Base-by-base conservation (phyloP, 1,139 yeast species). In the Pneumocystis oryctolagi region DNA sequence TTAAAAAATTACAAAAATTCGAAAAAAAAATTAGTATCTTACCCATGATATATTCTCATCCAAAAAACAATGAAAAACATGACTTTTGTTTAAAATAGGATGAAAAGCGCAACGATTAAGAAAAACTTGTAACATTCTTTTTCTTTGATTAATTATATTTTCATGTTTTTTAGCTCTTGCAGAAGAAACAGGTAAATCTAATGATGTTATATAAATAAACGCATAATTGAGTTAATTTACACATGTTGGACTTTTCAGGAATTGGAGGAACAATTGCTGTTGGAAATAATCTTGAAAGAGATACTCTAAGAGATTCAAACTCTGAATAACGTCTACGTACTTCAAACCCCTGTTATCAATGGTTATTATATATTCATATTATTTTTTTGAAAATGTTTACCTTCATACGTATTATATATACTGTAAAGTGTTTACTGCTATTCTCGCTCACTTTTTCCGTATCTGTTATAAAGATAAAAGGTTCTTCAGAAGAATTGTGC, bases 301-400 rank as follows among this genome's bases (percentile, higher is more conserved):
- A 80, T 53, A 80, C 84, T 64, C 97, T 76, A 57, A 92, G 78
- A 64, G 87, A 82, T 70, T 89, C 97, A 73, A 92, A 92, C 72
- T 92, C 98, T 61, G 95, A 87, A 73, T 92, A 92, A 58, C 98
- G 77, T 68, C 98, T 78, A 64, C 90, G 78, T 1, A 90, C 90
- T 40, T 82, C 79, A 16, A 80, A 71, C 61, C 82, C 84, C 56
- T 66, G 58, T 32, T 18, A 34, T 12, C 9, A 3, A 9, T 2
- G 18, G 18, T 20, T 30, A 42, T 62, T 39, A 20, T 3, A 14
- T n/a, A 31, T 18, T 20, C 8, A 16, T 34, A 31, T 12, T 47
- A 16, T 25, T 25, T 47, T 25, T 47, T 9, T 25, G 14, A 42
- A 31, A n/a, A n/a, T 37, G 9, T 39, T 25, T 64, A 67, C 69